phyloP scores from a whole-genome alignment of 1,284 basidiomycete species.

The Trichosporon coremiiforme region DNA sequence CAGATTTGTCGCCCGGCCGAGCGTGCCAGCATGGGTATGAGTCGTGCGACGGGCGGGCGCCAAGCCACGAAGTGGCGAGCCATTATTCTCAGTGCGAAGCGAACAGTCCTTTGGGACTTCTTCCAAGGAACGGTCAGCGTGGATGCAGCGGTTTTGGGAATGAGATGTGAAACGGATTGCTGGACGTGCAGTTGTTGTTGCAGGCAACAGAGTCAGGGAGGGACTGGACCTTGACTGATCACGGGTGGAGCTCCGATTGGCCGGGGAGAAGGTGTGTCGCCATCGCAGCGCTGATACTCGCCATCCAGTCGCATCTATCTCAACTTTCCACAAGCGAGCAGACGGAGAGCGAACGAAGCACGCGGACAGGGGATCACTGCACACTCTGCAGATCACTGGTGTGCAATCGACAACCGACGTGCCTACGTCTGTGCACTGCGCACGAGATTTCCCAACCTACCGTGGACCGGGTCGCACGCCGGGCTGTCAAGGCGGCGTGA shows the following conservation, averaged over 20 bases:
- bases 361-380: background rate
- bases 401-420: background rate
- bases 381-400: background rate
- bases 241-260: constrained; percentile 1
- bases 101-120: background rate
- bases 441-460: background rate
- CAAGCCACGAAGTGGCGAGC: background rate
- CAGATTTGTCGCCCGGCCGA: background rate
- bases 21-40: too few species aligned
- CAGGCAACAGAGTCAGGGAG: background rate
- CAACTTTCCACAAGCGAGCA: background rate
- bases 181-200: too few species aligned
- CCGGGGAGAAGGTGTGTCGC: background rate
- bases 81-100: background rate
- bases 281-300: background rate
- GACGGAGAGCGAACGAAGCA: background rate
- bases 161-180: background rate
- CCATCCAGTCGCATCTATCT: background rate
- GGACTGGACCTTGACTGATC: background rate
- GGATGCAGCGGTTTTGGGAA: background rate
- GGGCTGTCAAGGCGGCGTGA: background rate
- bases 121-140: background rate
- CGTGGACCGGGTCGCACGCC: too few species aligned
- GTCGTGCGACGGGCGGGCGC: background rate
- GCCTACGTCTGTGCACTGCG: background rate